Evolutionary conservation across 192 early-diverging fungal genomes (phyloP).

Genomic region (Funneliformis mosseae): DNA sequence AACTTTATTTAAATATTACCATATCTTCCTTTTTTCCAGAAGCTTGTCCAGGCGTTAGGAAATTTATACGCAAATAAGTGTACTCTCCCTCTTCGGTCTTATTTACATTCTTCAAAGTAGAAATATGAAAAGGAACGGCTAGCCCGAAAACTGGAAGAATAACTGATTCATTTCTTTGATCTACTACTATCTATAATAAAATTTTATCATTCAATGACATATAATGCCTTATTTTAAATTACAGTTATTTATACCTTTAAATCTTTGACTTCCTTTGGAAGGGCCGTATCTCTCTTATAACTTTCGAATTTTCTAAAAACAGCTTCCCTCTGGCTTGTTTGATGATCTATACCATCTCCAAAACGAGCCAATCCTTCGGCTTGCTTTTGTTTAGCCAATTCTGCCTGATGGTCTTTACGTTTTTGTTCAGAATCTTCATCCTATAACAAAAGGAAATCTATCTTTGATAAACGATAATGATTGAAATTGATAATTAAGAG

Average conservation of each 20-base stretch:
- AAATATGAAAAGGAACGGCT: constrained; percentile 98
- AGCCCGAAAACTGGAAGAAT: constrained; percentile 94
- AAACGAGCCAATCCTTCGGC: constrained; percentile 82
- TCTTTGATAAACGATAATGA: not conserved
- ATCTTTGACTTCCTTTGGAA: constrained; percentile 80
- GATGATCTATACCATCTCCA: constrained; percentile 61
- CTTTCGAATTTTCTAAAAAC: constrained; percentile 91
- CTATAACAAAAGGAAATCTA: constrained; percentile 32
- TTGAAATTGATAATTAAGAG: no score
- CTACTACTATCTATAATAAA: constrained; percentile 78
- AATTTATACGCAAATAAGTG: constrained; percentile 90
- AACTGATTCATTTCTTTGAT: constrained; percentile 82
- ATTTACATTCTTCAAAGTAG: constrained; percentile 90
- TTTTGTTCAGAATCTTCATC: constrained; percentile 81
- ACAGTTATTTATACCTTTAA: constrained; percentile 52
- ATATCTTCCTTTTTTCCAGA: constrained; percentile 87
- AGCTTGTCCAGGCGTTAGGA: constrained; percentile 92
- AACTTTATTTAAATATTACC: constrained; percentile 33
- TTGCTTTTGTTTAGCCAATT: constrained; percentile 73
- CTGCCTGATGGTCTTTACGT: constrained; percentile 86
- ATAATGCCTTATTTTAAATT: not conserved
- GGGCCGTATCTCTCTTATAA: constrained; percentile 86
- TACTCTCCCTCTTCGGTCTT: constrained; percentile 94
- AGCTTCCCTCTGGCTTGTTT: constrained; percentile 66
- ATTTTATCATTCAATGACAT: not conserved